These are phyloP conservation scores for Eucalyptus sp. DNA, from an alignment of 345 rosid species.

Conservation along the genomic window DNA sequence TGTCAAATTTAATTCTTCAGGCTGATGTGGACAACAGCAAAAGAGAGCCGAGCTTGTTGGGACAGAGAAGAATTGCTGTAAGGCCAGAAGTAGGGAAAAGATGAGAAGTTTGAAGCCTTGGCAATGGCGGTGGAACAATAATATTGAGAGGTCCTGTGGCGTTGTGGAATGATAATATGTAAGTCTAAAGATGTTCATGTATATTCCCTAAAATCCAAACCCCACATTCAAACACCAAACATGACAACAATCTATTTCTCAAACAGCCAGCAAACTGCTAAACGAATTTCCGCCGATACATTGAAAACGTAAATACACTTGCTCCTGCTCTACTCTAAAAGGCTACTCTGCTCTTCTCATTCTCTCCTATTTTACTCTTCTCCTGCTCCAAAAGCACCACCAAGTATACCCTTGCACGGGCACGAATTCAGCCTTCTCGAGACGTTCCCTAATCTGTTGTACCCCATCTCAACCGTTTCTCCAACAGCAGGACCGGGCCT, in stretches of 20 bases:
- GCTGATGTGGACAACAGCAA: constrained; percentile 95
- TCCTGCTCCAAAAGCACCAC: neutral
- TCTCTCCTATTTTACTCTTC: too few relatives aligned
- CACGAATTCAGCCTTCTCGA: neutral
- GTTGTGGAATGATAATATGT: neutral
- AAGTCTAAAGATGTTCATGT: neutral
- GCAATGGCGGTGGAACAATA: too few relatives aligned
- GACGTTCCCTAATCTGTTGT: neutral
- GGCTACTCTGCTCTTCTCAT: neutral
- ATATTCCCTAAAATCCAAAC: neutral
- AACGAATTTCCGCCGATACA: fast-evolving
- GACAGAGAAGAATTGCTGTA: too few relatives aligned
- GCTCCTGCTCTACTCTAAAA: neutral
- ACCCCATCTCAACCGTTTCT: too few relatives aligned
- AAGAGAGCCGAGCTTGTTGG: neutral
- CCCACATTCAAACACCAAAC: neutral
- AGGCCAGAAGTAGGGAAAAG: too few relatives aligned
- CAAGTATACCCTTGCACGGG: fast-evolving
- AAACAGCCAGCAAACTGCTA: neutral
- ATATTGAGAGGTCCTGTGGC: fast-evolving
- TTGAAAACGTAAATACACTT: neutral
- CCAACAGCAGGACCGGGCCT: too few relatives aligned
- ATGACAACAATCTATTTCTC: neutral
- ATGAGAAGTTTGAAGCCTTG: too few relatives aligned
- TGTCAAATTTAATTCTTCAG: constrained; percentile 15